A percentile compares a stretch with the other conserved stretches of the same genome.
phyloP scores from a whole-genome alignment of 805 yeast species.

The Monosporozyma solicola region DNA sequence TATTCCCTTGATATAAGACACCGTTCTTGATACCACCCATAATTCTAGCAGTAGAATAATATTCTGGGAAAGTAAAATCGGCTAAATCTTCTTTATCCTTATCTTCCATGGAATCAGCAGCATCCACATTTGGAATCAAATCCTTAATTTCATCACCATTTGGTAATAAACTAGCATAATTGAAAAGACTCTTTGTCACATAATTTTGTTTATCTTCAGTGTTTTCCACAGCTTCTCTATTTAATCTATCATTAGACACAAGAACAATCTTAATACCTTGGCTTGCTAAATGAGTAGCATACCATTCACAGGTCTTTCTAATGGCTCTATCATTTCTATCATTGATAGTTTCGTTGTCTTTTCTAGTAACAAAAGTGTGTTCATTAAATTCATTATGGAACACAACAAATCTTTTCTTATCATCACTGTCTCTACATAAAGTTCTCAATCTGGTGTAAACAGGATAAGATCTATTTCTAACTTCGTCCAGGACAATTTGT shows the following conservation, averaged over 20 bases:
- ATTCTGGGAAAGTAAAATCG: conserved; percentile 63
- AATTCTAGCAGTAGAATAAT: conserved; percentile 69
- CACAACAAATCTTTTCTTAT: conserved; percentile 73
- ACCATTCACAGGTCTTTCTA: conserved; percentile 67
- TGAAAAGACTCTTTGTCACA: conserved; percentile 46
- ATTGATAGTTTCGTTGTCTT: conserved; percentile 61
- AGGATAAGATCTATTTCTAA: conserved; percentile 77
- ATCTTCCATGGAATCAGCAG: conserved; percentile 18
- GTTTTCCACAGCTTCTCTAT: conserved; percentile 43
- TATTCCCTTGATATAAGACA: conserved; percentile 74
- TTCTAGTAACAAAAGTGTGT: conserved; percentile 56
- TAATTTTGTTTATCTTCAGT: conserved; percentile 32
- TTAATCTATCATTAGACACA: conserved; percentile 71
- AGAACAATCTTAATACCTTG: conserved; percentile 41
- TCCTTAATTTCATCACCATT: conserved; percentile 70
- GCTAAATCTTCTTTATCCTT: conserved; percentile 19
- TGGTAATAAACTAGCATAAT: conserved; percentile 64
- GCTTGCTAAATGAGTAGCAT: conserved; percentile 48
- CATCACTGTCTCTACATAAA: conserved; percentile 46
- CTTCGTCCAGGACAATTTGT: conserved; percentile 91
- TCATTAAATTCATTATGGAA: conserved; percentile 88
- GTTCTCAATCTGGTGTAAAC: conserved; percentile 77
- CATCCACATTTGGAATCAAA: conserved; percentile 53
- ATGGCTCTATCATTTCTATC: conserved; percentile 91
- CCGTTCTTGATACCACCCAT: conserved; percentile 90